Percentiles rank a stretch among this genome's conserved stretches.
phyloP scores from a whole-genome alignment of 2,329 filamentous ascomycete species.

The Metarhizium anisopliae region DNA sequence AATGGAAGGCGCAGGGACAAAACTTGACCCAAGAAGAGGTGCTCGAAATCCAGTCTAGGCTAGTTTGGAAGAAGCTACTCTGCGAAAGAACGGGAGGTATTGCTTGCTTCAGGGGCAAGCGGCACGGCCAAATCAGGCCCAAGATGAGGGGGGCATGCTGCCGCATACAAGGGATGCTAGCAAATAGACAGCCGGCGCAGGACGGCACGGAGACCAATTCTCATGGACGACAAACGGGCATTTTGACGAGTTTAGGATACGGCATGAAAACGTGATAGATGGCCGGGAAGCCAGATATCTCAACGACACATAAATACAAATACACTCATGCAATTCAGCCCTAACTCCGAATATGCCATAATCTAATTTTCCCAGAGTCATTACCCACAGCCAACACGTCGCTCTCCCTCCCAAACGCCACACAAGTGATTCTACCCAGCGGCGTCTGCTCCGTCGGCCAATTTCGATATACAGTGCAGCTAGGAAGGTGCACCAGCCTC shows the following conservation, averaged over 20 bases:
- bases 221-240: background rate
- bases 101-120: too few species aligned
- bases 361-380: constrained; percentile 74
- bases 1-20: background rate
- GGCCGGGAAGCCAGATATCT: too few species aligned
- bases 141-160: too few species aligned
- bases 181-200: too few species aligned
- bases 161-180: too few species aligned
- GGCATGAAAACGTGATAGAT: background rate
- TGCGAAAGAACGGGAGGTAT: too few species aligned
- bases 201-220: too few species aligned
- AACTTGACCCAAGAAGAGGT: too few species aligned
- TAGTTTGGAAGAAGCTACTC: too few species aligned
- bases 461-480: constrained; percentile 89
- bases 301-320: too few species aligned
- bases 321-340: background rate
- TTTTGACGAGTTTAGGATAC: background rate
- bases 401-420: constrained; percentile 58
- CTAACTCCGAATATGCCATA: constrained; percentile 80
- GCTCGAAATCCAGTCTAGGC: too few species aligned
- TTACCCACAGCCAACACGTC: constrained; percentile 78
- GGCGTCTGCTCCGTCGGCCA: constrained; percentile 93
- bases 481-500: constrained; percentile 79
- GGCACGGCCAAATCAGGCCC: too few species aligned
- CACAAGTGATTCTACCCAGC: constrained; percentile 69